Evolutionary conservation across 495 filamentous ascomycete species (phyloP).

Genomic region (Hypoxylon lenormandii): DNA sequence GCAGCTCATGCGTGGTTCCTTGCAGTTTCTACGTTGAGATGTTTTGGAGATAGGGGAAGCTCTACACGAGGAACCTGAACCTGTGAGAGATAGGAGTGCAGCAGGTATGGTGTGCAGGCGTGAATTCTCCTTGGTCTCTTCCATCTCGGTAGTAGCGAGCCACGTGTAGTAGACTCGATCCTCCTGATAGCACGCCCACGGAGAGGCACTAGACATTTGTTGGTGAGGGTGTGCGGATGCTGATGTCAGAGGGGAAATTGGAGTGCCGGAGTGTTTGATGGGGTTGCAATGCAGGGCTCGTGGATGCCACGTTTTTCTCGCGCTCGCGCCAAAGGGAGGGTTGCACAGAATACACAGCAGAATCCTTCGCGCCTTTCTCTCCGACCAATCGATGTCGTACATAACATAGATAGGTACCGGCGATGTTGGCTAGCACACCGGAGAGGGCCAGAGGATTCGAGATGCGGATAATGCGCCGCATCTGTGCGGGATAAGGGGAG

Average conservation of each 20-base stretch:
- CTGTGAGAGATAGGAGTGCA: constrained; percentile 35
- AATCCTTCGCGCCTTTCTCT: constrained; percentile 31
- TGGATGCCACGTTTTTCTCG: constrained; percentile 46
- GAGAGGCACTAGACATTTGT: constrained; percentile 4
- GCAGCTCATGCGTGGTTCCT: constrained; percentile 15
- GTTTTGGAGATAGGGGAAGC: constrained; percentile 4
- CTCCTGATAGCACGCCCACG: constrained; percentile 8
- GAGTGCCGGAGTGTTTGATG: constrained; percentile 41
- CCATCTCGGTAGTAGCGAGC: constrained; percentile 12
- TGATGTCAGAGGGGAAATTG: constrained; percentile 44
- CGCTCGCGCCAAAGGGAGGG: constrained; percentile 25
- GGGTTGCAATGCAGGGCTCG: constrained; percentile 43
- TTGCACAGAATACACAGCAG: constrained; percentile 24
- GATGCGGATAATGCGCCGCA: constrained; percentile 13
- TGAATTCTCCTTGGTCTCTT: neutral
- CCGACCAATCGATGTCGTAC: constrained; percentile 17
- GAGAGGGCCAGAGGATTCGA: constrained; percentile 32
- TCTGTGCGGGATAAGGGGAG: constrained; percentile 27
- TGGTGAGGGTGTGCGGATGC: constrained; percentile 34
- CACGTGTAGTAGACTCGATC: constrained; percentile 4
- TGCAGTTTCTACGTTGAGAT: neutral
- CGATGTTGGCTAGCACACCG: constrained; percentile 18
- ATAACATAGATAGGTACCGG: constrained; percentile 19
- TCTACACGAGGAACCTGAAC: neutral
- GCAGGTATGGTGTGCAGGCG: constrained; percentile 6